Conservation (phyloP, 768 basidiomycete species). For the Punctularia strigosozonata region DNA sequence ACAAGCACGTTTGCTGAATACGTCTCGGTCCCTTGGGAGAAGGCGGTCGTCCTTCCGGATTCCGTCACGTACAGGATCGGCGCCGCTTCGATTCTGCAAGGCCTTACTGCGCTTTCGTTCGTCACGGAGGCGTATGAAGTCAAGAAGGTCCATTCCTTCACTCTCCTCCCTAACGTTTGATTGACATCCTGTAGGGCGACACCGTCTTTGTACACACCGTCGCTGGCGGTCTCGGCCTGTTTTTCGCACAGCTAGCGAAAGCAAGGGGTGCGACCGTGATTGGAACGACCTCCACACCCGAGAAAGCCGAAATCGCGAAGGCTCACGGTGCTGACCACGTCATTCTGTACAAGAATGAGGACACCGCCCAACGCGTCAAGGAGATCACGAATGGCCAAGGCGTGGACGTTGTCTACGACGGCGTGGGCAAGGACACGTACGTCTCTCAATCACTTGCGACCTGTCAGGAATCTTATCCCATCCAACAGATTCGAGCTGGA, state of each 20-base stretch:
- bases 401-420: slow-evolving; percentile 81
- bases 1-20: slow-evolving; percentile 59
- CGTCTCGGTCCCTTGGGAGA: slow-evolving; percentile 48
- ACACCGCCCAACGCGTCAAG: slow-evolving; percentile 59
- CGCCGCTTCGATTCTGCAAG: slow-evolving; percentile 58
- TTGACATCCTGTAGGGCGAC: no score
- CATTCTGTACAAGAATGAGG: slow-evolving; percentile 62
- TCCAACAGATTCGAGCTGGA: slow-evolving; percentile 55
- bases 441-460: slow-evolving; percentile 14
- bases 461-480: not conserved
- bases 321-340: slow-evolving; percentile 77
- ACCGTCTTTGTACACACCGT: slow-evolving; percentile 78
- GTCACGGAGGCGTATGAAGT: slow-evolving; percentile 79
- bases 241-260: slow-evolving; percentile 56
- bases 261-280: slow-evolving; percentile 77
- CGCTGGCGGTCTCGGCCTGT: slow-evolving; percentile 74
- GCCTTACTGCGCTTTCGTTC: slow-evolving; percentile 64
- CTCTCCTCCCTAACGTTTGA: no score
- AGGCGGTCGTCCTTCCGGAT: slow-evolving; percentile 48
- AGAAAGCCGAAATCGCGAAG: slow-evolving; percentile 72
- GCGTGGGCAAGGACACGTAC: slow-evolving; percentile 90
- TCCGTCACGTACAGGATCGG: slow-evolving; percentile 44
- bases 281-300: slow-evolving; percentile 78
- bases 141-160: no score
- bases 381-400: slow-evolving; percentile 71